phyloP scores from a whole-genome alignment of 2,329 filamentous ascomycete genomes.

The Cladorrhinum sp. region DNA sequence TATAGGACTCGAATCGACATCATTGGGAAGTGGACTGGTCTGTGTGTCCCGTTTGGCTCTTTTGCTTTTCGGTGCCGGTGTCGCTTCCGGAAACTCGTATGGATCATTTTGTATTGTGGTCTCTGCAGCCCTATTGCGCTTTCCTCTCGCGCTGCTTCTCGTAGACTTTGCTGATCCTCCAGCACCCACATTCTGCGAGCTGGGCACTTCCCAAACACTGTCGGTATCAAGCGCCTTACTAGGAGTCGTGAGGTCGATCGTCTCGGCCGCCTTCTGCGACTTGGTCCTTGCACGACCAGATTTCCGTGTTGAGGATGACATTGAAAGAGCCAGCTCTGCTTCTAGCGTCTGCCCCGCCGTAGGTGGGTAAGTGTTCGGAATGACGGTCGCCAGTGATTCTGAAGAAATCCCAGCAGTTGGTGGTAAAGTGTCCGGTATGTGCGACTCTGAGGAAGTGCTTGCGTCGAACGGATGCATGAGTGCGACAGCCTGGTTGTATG shows the following conservation, averaged over 20 bases:
- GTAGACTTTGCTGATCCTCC: neutral
- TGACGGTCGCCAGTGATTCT: neutral
- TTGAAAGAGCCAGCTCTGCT: neutral
- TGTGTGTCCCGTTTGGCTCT: conserved; percentile 10
- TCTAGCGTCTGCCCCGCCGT: conserved; percentile 12
- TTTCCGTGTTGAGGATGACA: conserved; percentile 1
- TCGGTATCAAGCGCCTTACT: neutral
- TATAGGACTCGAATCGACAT: conserved; percentile 15
- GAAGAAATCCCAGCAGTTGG: neutral
- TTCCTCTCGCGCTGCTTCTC: conserved; percentile 6
- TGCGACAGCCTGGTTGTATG: conserved; percentile 41
- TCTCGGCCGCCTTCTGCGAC: neutral
- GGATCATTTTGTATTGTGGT: conserved; percentile 18
- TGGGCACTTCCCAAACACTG: conserved; percentile 1
- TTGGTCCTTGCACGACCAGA: neutral
- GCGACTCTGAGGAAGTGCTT: conserved; percentile 7
- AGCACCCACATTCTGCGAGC: neutral
- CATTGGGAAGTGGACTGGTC: conserved; percentile 2
- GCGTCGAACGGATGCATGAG: conserved; percentile 2
- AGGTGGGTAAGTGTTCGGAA: neutral
- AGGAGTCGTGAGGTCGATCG: neutral
- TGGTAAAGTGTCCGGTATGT: neutral
- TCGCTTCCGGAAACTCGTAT: conserved; percentile 24
- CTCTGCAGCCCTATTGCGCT: conserved; percentile 5
- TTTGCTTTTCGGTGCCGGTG: conserved; percentile 13